phyloP scores from a whole-genome alignment of 164 flowering plant genomes.

The Berberis vulgaris region DNA sequence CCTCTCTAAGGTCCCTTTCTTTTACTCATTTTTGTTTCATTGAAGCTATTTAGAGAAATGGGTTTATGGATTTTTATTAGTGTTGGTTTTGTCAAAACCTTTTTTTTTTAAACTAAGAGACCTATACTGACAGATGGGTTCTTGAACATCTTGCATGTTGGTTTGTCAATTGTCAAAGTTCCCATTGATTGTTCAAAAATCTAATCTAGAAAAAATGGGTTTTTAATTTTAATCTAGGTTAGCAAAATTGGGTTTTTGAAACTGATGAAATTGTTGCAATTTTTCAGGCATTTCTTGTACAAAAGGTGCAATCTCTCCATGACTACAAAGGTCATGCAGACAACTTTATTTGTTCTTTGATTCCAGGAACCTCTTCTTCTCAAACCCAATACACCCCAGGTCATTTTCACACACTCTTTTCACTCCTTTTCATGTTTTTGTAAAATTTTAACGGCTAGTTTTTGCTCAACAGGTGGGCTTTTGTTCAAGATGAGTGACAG shows the following conservation, averaged over 20 bases:
- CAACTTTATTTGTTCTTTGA: conserved; percentile 65
- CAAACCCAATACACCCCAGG: conserved; percentile 74
- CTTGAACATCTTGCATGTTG: too few species aligned
- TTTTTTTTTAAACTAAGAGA: not conserved
- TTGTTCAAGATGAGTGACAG: conserved; percentile 57
- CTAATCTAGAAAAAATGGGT: too few species aligned
- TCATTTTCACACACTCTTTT: conserved; percentile 11
- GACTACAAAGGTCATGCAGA: conserved; percentile 88
- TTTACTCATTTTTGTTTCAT: not conserved
- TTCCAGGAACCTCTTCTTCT: conserved; percentile 57
- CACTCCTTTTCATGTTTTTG: conserved; percentile 4
- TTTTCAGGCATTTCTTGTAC: conserved; percentile 71
- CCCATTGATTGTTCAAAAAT: too few species aligned
- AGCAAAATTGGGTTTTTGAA: too few species aligned
- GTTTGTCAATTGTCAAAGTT: too few species aligned
- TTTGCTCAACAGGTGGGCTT: conserved; percentile 49
- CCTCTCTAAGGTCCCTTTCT: conserved; percentile 57
- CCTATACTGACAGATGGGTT: too few species aligned
- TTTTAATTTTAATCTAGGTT: too few species aligned
- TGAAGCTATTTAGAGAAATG: not conserved
- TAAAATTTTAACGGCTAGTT: conserved; percentile 20
- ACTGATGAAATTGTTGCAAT: not conserved
- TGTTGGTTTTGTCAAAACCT: not conserved
- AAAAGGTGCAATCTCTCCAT: conserved; percentile 56
- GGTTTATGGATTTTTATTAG: not conserved